A percentile compares a stretch with the other conserved stretches of the same genome.
These are phyloP conservation scores for Penicillium cinerascens DNA, from an alignment of 495 filamentous ascomycete genomes.

Conservation along the genomic window DNA sequence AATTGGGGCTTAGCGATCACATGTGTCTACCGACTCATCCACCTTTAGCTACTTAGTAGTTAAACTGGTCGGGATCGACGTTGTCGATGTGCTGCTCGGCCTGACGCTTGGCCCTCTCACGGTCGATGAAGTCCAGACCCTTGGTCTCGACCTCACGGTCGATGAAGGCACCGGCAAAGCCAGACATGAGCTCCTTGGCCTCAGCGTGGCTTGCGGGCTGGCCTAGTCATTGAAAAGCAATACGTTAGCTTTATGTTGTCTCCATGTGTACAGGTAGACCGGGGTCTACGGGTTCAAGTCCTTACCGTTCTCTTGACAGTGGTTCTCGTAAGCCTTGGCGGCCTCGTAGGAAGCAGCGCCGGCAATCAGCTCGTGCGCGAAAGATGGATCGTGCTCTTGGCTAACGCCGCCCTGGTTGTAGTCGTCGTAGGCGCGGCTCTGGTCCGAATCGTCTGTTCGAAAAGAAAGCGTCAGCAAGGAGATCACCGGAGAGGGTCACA, in stretches of 20 bases:
- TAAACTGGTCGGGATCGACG: conserved; percentile 51
- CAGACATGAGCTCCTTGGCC: conserved; percentile 71
- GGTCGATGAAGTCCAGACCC: conserved; percentile 62
- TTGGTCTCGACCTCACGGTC: conserved; percentile 70
- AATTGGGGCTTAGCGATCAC: not conserved
- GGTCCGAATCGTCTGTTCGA: conserved; percentile 18
- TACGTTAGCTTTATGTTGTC: not conserved
- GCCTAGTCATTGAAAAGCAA: conserved; percentile 37
- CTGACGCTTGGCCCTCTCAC: conserved; percentile 61
- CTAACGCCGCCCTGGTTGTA: conserved; percentile 37
- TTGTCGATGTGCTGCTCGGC: conserved; percentile 55
- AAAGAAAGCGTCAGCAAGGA: conserved; percentile 1
- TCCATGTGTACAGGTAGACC: not conserved
- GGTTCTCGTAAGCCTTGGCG: conserved; percentile 68
- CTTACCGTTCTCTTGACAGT: conserved; percentile 57
- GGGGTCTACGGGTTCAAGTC: no score
- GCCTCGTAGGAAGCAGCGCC: conserved; percentile 70
- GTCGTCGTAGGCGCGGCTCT: conserved; percentile 41
- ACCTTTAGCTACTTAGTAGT: not conserved
- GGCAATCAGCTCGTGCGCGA: conserved; percentile 65
- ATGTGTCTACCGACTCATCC: not conserved
- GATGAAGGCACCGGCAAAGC: conserved; percentile 65
- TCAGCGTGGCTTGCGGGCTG: conserved; percentile 58
- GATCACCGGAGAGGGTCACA: no score
- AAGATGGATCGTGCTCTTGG: conserved; percentile 47